Evolutionary conservation across 441 rosid species (phyloP), one percentile per base, ranked within the genome.

Genomic region (Syzygium malaccense): DNA sequence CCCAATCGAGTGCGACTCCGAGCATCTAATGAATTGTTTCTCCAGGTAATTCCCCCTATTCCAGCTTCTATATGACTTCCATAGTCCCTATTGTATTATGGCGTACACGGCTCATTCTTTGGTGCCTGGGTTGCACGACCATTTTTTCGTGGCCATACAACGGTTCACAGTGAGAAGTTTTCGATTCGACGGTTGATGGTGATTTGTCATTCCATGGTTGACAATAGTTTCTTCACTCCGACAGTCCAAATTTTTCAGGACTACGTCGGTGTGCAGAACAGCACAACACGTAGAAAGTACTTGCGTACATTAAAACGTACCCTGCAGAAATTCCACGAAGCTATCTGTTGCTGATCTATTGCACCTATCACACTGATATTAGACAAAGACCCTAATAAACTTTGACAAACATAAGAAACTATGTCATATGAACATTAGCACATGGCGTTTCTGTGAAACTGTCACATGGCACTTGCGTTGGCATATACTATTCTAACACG

Each of bases 1-100:
- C 87, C 20, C 7, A 90, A 53, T 55, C 91, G 45, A 14, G 89
- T 93, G 85, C 90, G 92, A 6, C 48, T 93, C 58, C 79, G n/a
- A 86, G 92, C 94, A 45, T 37, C 92, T 19, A 91, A 92, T 58
- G 92, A 90, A 32, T 10, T 79, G 25, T 91, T 91, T 85, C 84
- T 93, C 55, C 92, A 91, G 93, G 93, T 91, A 64, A 5, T 87
- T 41, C 49, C 28, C 28, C 8, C 80, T 12, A 71, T 71, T 71
- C 80, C 49, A 37, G 49, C 80, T 71, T 20, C 28, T 20, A 66
- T 66, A 32, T 17, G 78, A 66, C 13, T 66, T 66, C 45, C 32
- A 8, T 1, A 32, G 78, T 66, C 45, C 45, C 78, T 5, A 32
- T 66, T 32, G 45, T 32, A 32, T 8, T 32, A 32, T 4, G 78